A percentile compares a stretch with the other conserved stretches of the same genome.
phyloP scores from a whole-genome alignment of 2,329 filamentous ascomycete species.

The Thermoascus crustaceus region DNA sequence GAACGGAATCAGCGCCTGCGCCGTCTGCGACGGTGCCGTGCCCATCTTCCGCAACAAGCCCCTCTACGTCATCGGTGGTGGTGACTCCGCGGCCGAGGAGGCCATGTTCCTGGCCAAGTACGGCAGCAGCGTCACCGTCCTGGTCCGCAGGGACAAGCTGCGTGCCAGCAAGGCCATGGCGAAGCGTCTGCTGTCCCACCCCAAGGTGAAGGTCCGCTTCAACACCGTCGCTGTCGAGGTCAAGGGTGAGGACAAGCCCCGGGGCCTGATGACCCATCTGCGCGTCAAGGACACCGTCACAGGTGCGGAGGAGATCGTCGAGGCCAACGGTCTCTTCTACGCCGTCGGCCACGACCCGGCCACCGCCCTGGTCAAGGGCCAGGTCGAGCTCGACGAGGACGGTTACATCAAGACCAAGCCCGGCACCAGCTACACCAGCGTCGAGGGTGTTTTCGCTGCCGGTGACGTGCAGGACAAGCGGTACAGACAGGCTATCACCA shows the following conservation, averaged over 20 bases:
- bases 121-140: slow-evolving; percentile 85
- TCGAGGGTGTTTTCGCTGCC: slow-evolving; percentile 89
- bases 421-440: slow-evolving; percentile 77
- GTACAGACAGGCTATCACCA: slow-evolving; percentile 96
- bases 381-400: slow-evolving; percentile 79
- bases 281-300: slow-evolving; percentile 71
- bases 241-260: slow-evolving; percentile 65
- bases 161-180: slow-evolving; percentile 90
- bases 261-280: slow-evolving; percentile 78
- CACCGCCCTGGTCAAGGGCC: slow-evolving; percentile 79
- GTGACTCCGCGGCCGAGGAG: slow-evolving; percentile 95
- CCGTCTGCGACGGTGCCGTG: slow-evolving; percentile 92
- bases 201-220: slow-evolving; percentile 86
- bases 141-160: slow-evolving; percentile 80
- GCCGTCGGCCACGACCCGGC: slow-evolving; percentile 95
- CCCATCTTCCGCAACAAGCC: slow-evolving; percentile 97
- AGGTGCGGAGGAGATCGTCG: slow-evolving; percentile 71
- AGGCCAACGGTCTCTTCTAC: slow-evolving; percentile 92
- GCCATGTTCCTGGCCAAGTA: slow-evolving; percentile 97
- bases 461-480: slow-evolving; percentile 98
- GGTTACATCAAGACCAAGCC: slow-evolving; percentile 86
- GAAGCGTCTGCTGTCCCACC: slow-evolving; percentile 68
- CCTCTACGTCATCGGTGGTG: slow-evolving; percentile 89
- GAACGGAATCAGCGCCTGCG: slow-evolving; percentile 90
- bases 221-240: slow-evolving; percentile 76